Evolutionary conservation across 345 rosid genomes (phyloP), one percentile per base, ranked within the genome.

Genomic region (Fremontodendron californicum): DNA sequence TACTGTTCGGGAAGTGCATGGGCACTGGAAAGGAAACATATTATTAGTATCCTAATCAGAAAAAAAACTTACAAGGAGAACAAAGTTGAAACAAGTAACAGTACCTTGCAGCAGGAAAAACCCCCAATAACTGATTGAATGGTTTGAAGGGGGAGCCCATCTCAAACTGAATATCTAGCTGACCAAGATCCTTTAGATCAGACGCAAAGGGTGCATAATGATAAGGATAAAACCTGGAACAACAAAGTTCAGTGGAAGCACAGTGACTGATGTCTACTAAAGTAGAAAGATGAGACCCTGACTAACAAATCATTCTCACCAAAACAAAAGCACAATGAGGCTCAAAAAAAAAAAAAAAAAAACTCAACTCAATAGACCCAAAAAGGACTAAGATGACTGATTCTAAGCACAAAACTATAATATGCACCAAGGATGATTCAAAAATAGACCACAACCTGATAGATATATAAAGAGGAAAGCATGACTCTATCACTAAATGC

Each of bases 151-250:
- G 62, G 19, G 62, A 51, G 15, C 75, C 75, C 46, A 71, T 0
- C 45, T 71, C 75, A 52, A 96, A 92, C 27, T 96, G 97, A 60
- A 93, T 93, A 65, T 93, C 70, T 84, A 96, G 81, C 83, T 87
- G 78, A 74, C 80, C 94, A 70, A 96, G 97, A 80, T 80, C 85
- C 84, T 84, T 96, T 62, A 96, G 89, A 89, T 96, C 99, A 78
- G 98, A 93, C 64, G 99, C 99, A 86, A 96, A 96, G 71, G 99
- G 99, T 12, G 99, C 99, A 83, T 93, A 93, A 76, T 96, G 97
- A 78, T 93, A 96, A 4, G 98, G 98, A 86, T 92, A 96, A 87
- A 91, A 96, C 74, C 74, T 70, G 61, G 18, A 70, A 29, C 25
- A 48, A 70, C 8, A 46, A 27, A 46, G 18, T 46, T 48, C 40